phyloP scores from a whole-genome alignment of 2,329 filamentous ascomycete species.

The Nigrospora osmanthi region DNA sequence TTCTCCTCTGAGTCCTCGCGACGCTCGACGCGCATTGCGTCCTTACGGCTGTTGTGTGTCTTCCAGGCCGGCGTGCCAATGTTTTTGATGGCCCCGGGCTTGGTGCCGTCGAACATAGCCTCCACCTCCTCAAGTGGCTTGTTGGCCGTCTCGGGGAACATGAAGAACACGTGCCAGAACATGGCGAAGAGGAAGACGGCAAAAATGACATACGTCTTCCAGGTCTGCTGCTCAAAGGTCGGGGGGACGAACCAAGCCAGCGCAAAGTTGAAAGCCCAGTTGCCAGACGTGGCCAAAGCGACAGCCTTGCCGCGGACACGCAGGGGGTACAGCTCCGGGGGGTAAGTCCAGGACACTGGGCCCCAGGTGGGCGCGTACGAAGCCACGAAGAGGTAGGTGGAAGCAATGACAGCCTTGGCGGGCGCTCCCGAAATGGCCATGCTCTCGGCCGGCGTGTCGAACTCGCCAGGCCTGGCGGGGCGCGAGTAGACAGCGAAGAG shows the following conservation, averaged over 20 bases:
- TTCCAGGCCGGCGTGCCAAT: constrained; percentile 34
- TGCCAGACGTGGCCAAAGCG: constrained; percentile 40
- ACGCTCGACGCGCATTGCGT: constrained; percentile 22
- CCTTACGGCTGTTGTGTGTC: constrained; percentile 26
- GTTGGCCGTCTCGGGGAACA: constrained; percentile 48
- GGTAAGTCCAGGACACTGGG: constrained; percentile 35
- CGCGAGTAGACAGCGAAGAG: constrained; percentile 34
- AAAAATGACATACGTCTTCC: constrained; percentile 45
- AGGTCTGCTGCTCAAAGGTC: constrained; percentile 35
- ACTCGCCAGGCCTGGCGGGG: constrained; percentile 19
- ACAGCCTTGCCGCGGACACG: constrained; percentile 44
- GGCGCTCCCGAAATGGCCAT: constrained; percentile 38
- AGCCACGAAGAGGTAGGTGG: constrained; percentile 57
- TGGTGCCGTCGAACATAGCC: constrained; percentile 34
- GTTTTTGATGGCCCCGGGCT: constrained; percentile 25
- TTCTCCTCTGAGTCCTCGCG: constrained; percentile 26
- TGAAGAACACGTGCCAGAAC: constrained; percentile 43
- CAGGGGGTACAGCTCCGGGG: constrained; percentile 37
- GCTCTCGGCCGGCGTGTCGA: constrained; percentile 32
- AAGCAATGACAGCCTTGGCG: constrained; percentile 54
- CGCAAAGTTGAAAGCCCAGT: constrained; percentile 44
- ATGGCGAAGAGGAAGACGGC: constrained; percentile 42
- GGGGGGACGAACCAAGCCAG: constrained; percentile 39
- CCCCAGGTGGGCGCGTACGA: constrained; percentile 37
- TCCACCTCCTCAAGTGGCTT: constrained; percentile 48